Evolutionary conservation across 2,329 filamentous ascomycete genomes (phyloP).

Genomic region (Chaetoscypha palmicola): DNA sequence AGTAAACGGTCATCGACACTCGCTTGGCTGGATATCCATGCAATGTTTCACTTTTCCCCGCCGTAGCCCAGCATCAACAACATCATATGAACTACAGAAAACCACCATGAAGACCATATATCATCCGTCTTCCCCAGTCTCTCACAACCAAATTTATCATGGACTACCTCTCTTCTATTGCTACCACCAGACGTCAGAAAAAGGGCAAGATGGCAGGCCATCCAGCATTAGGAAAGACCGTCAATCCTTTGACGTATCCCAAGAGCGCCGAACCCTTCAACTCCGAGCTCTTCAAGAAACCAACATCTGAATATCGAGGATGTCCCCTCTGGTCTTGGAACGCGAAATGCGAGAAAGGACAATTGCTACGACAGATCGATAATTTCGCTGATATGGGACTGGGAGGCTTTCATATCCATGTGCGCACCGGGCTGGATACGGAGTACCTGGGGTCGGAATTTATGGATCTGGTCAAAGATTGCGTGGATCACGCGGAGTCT

Average conservation of each 20-base stretch:
- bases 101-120: not conserved
- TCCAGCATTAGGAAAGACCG: slow-evolving; percentile 2
- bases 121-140: not conserved
- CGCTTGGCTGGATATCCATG: slow-evolving; percentile 7
- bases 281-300: slow-evolving; percentile 26
- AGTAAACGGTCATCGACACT: too few relatives aligned
- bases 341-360: slow-evolving; percentile 24
- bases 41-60: not conserved
- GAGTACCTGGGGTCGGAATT: slow-evolving; percentile 31
- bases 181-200: slow-evolving; percentile 1
- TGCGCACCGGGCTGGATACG: slow-evolving; percentile 30
- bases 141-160: slow-evolving; percentile 1
- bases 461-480: slow-evolving; percentile 27
- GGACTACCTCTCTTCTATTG: slow-evolving; percentile 14
- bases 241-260: slow-evolving; percentile 29
- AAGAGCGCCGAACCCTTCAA: slow-evolving; percentile 24
- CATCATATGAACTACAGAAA: not conserved
- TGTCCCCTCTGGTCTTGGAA: slow-evolving; percentile 31
- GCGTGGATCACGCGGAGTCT: slow-evolving; percentile 29
- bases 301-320: slow-evolving; percentile 30
- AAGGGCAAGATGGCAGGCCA: slow-evolving; percentile 5
- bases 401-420: slow-evolving; percentile 31
- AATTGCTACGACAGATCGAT: slow-evolving; percentile 30
- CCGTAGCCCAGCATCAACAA: slow-evolving; percentile 1
- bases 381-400: slow-evolving; percentile 30